A percentile compares a stretch with the other conserved stretches of the same genome.
Conservation (phyloP, 306 rosid species). For the Fragaria nilgerrensis region DNA sequence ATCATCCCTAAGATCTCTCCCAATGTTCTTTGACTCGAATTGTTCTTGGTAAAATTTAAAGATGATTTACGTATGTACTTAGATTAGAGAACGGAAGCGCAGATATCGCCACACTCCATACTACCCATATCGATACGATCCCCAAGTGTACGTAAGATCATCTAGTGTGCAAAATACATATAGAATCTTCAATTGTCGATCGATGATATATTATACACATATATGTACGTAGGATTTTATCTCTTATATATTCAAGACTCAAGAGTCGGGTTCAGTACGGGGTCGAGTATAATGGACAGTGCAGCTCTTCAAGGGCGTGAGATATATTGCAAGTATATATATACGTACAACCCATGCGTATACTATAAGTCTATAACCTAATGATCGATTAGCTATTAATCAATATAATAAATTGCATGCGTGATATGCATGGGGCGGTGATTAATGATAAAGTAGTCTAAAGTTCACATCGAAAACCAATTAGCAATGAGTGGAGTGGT, state of each 20-base stretch:
- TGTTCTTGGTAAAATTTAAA: neutral
- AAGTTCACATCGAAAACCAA: too few species aligned
- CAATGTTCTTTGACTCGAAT: neutral
- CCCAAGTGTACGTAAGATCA: neutral
- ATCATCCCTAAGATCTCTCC: neutral
- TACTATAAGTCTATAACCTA: neutral
- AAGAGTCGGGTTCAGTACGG: too few species aligned
- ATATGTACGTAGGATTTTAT: neutral
- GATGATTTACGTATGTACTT: neutral
- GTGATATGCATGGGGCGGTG: conserved; percentile 1
- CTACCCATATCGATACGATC: neutral
- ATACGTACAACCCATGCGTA: neutral
- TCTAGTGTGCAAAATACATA: neutral
- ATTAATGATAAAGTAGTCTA: too few species aligned
- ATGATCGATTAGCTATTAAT: neutral
- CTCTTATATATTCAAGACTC: neutral
- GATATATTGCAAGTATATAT: neutral
- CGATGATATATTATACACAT: neutral
- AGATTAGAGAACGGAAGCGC: neutral
- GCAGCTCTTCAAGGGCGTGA: neutral
- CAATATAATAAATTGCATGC: neutral
- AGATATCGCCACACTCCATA: neutral
- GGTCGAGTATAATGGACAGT: neutral
- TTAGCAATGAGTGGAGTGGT: too few species aligned
- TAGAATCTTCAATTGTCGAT: neutral